Conservation (phyloP, 2,329 filamentous ascomycete species). For the Calonectria pauciramosa region DNA sequence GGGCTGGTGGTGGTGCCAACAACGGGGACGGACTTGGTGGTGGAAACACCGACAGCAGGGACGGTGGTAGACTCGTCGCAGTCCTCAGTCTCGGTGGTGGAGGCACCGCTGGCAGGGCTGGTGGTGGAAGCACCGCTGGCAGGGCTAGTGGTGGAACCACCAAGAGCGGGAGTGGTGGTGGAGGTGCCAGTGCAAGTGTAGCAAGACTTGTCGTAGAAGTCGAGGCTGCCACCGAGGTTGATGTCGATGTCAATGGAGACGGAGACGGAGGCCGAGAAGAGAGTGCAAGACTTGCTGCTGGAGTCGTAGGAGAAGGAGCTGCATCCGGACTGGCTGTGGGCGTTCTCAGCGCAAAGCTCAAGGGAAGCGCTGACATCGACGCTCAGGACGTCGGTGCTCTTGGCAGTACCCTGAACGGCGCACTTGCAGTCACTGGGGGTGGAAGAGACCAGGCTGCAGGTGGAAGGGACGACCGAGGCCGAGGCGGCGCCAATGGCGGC, state of each 20-base stretch:
- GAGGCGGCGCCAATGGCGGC: conserved; percentile 48
- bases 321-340: not conserved
- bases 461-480: conserved; percentile 47
- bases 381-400: not conserved
- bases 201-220: not conserved
- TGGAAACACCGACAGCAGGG: not conserved
- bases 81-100: conserved; percentile 11
- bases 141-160: not conserved
- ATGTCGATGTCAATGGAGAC: conserved; percentile 2
- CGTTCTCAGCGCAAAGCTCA: not conserved
- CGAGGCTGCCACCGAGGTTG: not conserved
- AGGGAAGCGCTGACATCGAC: not conserved
- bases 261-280: not conserved
- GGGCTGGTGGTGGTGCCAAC: conserved; percentile 15
- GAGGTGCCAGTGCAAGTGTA: not conserved
- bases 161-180: not conserved
- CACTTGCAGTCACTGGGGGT: not conserved
- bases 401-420: not conserved
- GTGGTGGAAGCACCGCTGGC: not conserved
- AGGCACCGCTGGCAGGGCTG: not conserved
- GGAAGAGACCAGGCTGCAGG: not conserved
- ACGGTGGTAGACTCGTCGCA: not conserved
- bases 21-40: not conserved
- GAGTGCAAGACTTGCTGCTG: not conserved
- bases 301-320: conserved; percentile 1